Evolutionary conservation across 2,329 filamentous ascomycete genomes (phyloP), one percentile per base, ranked within the genome.

Genomic region (Cadophora luteo-olivacea): DNA sequence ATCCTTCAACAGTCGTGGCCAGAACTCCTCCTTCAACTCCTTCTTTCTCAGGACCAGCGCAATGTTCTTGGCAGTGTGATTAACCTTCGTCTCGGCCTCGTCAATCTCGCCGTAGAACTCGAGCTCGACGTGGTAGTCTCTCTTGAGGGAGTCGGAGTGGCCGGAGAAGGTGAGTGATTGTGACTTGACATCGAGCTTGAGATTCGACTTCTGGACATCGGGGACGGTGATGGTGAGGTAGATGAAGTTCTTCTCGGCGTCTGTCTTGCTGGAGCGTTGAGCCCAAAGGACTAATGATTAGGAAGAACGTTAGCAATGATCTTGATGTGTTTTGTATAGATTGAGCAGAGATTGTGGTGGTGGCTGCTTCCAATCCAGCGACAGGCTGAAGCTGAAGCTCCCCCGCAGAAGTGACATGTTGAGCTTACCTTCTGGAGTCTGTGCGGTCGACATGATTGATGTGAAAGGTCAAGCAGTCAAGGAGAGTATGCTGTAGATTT

Each of bases 1-100:
- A 70, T 95, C 92, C 90, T 97, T 97, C 80, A 97, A 87, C 78
- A 99, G 87, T 73, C 96, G 90, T 72, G 94, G 94, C 96, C 96
- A 99, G 88, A 91, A 98, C 82, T 96, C 93, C 78, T 93, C 89
- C 83, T 94, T 92, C 73, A 96, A 87, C 79, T 97, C 94, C 90
- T 97, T 97, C 92, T 99, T 99, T 83, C 93, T 89, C 81, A 99
- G 87, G 80, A 97, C 92, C 77, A 98, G 82, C 85, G 97, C 92
- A 75, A 97, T 86, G 78, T 94, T 94, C 82, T 95, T 93, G 78
- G 88, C 86, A 57, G 92, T 97, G 87, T 97, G 93, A 86, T 93
- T 89, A 79, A 91, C 89, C 85, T 95, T 96, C 85, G 89, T 93
- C 81, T 92, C 89, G 70, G 87, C 88, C 70, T 90, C 86, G 81